Conservation (phyloP, 2,329 filamentous ascomycete genomes). For the Fusarium humuli region DNA sequence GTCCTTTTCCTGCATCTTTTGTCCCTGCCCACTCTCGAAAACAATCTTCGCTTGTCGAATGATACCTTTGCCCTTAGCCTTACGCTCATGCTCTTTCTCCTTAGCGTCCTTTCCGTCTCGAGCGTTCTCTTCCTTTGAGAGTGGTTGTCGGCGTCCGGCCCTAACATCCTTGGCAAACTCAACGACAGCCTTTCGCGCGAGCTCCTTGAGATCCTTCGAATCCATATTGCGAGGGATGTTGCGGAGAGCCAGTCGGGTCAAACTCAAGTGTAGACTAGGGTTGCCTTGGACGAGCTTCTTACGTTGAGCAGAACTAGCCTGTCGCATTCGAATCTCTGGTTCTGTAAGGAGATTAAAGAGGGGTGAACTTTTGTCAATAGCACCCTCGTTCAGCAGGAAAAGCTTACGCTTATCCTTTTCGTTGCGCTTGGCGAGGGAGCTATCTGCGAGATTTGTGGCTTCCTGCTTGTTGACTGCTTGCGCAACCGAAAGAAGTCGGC, state of each 20-base stretch:
- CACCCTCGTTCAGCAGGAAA: constrained; percentile 88
- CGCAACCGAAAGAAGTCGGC: constrained; percentile 85
- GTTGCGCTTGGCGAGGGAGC: constrained; percentile 69
- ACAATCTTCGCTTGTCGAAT: constrained; percentile 95
- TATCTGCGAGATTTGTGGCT: constrained; percentile 79
- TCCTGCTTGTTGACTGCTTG: constrained; percentile 87
- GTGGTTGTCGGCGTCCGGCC: constrained; percentile 75
- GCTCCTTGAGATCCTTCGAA: constrained; percentile 88
- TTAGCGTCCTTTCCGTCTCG: constrained; percentile 84
- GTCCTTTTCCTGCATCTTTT: constrained; percentile 81
- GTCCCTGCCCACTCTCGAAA: constrained; percentile 87
- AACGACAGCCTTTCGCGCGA: constrained; percentile 92
- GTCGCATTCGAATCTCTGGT: constrained; percentile 86
- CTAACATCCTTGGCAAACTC: constrained; percentile 94
- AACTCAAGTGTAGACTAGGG: constrained; percentile 85
- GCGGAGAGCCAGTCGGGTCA: constrained; percentile 90
- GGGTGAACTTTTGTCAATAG: constrained; percentile 79
- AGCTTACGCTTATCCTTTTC: constrained; percentile 92
- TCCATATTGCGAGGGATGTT: constrained; percentile 88
- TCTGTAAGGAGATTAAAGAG: constrained; percentile 81
- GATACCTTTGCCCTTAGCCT: constrained; percentile 83
- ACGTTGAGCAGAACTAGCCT: constrained; percentile 86
- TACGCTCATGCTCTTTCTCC: constrained; percentile 82
- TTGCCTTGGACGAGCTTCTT: constrained; percentile 93
- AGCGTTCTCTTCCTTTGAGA: constrained; percentile 89